Evolutionary conservation across 805 yeast genomes (phyloP), one percentile per base, ranked within the genome.

Genomic region (baker's yeast (Saccharomyces cerevisiae)): DNA sequence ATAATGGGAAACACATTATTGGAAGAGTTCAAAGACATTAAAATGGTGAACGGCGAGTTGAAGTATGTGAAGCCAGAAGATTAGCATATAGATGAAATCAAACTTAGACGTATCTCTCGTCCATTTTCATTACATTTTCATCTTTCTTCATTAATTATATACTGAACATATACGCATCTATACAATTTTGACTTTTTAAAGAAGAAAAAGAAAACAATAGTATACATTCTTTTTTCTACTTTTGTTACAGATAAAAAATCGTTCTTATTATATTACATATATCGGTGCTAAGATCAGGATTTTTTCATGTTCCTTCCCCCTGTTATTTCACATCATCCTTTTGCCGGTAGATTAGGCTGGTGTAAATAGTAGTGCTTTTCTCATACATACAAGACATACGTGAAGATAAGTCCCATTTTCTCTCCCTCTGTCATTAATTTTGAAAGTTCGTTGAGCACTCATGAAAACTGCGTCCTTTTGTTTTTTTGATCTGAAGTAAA

Each of bases 401-500:
- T 24, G 5, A 31, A 17, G 24, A 17, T 3, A 36, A 36, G 22
- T 17, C 24, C 8, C 31, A 9, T 26, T 28, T 2, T 46, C 10
- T n/a, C 48, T 46, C 48, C 48, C 29, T 9, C 9, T 13, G 2
- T 31, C 8, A 31, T 17, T 36, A 17, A 13, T 6, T 36, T 31
- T 6, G 17, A 8, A 17, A 47, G 31, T 24, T 10, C 14, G 6
- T 13, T n/a, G 13, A 31, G 8, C 27, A 9, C 26, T 51, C 41
- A 60, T 14, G 58, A 60, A 53, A 68, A 72, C 57, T 64, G 70
- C 41, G 70, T 70, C 60, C 72, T 63, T 57, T 58, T 73, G 53
- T 68, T 69, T 61, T 69, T 70, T 52, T 68, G 67, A 54, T 70
- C 73, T 47, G 72, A 68, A 24, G 75, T 72, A 54, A 70, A 75